These are phyloP conservation scores for Mycena rebaudengoi DNA, from an alignment of 768 basidiomycete species.

Conservation along the genomic window DNA sequence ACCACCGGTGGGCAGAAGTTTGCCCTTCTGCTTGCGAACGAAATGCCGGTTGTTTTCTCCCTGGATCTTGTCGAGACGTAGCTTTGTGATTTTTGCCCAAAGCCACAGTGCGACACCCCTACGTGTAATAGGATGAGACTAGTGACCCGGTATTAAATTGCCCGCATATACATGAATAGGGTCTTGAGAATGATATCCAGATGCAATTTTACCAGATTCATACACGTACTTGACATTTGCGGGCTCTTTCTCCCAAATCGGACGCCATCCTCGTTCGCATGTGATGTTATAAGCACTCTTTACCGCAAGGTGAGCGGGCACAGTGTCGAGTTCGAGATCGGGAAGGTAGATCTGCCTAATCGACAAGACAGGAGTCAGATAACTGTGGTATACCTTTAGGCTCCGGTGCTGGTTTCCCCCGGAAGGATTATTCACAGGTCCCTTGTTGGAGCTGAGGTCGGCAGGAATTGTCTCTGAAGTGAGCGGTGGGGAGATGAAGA, in stretches of 20 bases:
- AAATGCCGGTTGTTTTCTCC: slow-evolving; percentile 26
- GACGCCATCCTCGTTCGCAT: slow-evolving; percentile 36
- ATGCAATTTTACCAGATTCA: slow-evolving; percentile 21
- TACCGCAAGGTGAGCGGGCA: slow-evolving; percentile 32
- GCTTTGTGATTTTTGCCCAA: slow-evolving; percentile 34
- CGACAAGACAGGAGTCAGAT: too few relatives aligned
- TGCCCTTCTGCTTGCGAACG: slow-evolving; percentile 30
- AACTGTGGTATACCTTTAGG: too few relatives aligned
- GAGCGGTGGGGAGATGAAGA: too few relatives aligned
- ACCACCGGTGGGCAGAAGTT: slow-evolving; percentile 32
- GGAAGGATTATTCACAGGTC: too few relatives aligned
- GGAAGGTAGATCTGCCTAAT: slow-evolving; percentile 28
- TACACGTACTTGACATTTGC: slow-evolving; percentile 33
- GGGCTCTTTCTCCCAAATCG: slow-evolving; percentile 36
- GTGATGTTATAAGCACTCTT: slow-evolving; percentile 41
- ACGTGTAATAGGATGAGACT: not conserved
- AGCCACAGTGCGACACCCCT: slow-evolving; percentile 33
- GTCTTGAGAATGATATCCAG: slow-evolving; percentile 31
- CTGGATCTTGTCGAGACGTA: not conserved
- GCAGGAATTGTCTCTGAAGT: too few relatives aligned
- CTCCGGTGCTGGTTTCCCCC: too few relatives aligned
- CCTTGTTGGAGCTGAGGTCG: too few relatives aligned
- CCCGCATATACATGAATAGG: slow-evolving; percentile 30
- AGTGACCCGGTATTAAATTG: too few relatives aligned
- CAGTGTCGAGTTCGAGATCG: slow-evolving; percentile 20